Percentiles rank a stretch among this genome's conserved stretches.
phyloP scores from a whole-genome alignment of 2,329 filamentous ascomycete species.

The Myriosclerotinia curreyana region DNA sequence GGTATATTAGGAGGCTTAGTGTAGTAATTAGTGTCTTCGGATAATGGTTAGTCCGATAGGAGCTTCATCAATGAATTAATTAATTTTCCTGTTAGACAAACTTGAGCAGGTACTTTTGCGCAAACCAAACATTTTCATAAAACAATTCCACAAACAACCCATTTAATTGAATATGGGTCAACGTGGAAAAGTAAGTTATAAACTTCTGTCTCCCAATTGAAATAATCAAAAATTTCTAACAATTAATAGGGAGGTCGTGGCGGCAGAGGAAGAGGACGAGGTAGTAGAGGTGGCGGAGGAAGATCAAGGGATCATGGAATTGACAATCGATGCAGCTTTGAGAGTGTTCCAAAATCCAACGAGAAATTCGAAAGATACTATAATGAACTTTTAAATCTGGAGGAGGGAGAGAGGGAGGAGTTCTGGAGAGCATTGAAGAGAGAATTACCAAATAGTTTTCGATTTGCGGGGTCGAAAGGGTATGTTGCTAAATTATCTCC shows the following conservation, averaged over 20 bases:
- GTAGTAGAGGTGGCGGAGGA: conserved; percentile 31
- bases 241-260: conserved; percentile 26
- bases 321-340: conserved; percentile 46
- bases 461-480: conserved; percentile 94
- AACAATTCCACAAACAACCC: background rate
- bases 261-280: conserved; percentile 30
- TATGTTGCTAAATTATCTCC: conserved; percentile 42
- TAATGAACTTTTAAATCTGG: conserved; percentile 69
- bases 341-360: conserved; percentile 71
- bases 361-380: conserved; percentile 85
- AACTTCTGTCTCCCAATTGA: conserved; percentile 2
- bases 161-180: conserved; percentile 33
- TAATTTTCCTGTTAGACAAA: conserved; percentile 3
- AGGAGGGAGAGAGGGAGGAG: conserved; percentile 70
- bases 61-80: background rate
- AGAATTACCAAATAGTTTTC: conserved; percentile 94
- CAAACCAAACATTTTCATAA: conserved; percentile 7
- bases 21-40: background rate
- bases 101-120: background rate
- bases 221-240: conserved; percentile 10
- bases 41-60: conserved; percentile 4
- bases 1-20: background rate
- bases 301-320: conserved; percentile 39
- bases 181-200: conserved; percentile 36
- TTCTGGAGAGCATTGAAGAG: conserved; percentile 84